Evolutionary conservation across 441 rosid genomes (phyloP), one percentile per base, ranked within the genome.

Genomic region (Cnidoscolus chayamansa): DNA sequence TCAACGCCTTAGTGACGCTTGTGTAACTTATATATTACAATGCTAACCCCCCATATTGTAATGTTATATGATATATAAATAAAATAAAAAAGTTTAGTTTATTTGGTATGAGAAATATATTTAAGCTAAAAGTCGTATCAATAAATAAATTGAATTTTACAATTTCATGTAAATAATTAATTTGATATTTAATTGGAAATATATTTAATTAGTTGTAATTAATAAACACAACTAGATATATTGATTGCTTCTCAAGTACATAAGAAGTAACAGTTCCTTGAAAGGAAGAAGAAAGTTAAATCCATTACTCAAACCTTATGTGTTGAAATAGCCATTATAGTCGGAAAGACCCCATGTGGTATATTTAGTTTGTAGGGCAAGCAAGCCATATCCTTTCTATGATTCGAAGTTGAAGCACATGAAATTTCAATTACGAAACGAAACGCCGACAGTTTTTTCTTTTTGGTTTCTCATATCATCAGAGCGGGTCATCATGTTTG

Each of bases 281-380:
- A 69, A 79, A 76, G 77, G 69, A 73, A 79, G 54, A 65, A 68
- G 48, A 68, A 76, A 37, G 0, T 11, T 59, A 64, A 66, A 67
- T 30, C 60, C 2, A 49, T 10, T 71, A 70, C 77, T 48, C 76
- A 53, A 72, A 19, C 65, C 48, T 19, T 53, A 10, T 20, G 60
- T 45, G 30, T 56, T 53, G 11, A 64, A n/a, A 30, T n/a, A 15
- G 35, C 69, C 68, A 37, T 71, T 53, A 57, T 73, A 75, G 64
- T 72, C 68, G 77, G 73, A 62, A 53, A 17, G 37, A 51, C 16
- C 16, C 72, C 85, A 80, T 79, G 87, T 84, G 83, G 70, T 7
- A 15, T 76, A 15, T 76, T 32, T 78, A 54, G 78, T 74, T 83
- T 77, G 71, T 19, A 43, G 51, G n/a, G 12, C 54, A 81, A 73